Conservation (phyloP, 805 yeast genomes). For the Saccharomycopsis javanensis region DNA sequence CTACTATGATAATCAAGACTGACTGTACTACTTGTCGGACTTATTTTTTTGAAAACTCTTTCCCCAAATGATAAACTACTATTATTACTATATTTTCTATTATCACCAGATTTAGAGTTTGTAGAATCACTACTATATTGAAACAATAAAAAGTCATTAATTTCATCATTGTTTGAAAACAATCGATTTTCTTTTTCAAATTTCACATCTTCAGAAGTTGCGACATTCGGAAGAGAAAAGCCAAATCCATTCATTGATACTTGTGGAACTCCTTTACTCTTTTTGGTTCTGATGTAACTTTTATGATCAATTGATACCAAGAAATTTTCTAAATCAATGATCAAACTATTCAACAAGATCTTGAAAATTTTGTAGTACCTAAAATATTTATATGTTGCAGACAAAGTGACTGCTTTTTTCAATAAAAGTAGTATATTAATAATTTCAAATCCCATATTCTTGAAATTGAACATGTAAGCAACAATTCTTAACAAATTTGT, state of each 20-base stretch:
- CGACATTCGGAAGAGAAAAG: not conserved
- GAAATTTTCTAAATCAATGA: conserved; percentile 15
- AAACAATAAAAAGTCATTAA: not conserved
- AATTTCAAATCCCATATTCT: conserved; percentile 6
- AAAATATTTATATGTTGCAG: conserved; percentile 4
- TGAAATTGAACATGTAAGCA: conserved; percentile 8
- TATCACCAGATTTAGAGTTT: not conserved
- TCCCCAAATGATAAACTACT: not conserved
- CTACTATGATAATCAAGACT: conserved; percentile 2
- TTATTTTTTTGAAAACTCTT: not conserved
- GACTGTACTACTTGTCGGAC: not conserved
- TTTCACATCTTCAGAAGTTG: not conserved
- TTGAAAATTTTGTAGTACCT: conserved; percentile 15
- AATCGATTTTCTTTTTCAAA: not conserved
- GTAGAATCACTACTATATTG: not conserved
- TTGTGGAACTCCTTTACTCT: not conserved
- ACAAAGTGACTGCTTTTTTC: conserved; percentile 2
- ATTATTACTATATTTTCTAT: not conserved
- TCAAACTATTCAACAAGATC: conserved; percentile 10
- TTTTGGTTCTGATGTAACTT: conserved; percentile 4
- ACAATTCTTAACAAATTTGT: conserved; percentile 9
- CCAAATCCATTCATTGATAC: not conserved
- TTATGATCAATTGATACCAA: conserved; percentile 9
- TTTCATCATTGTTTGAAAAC: not conserved
- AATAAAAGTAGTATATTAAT: conserved; percentile 13